These are phyloP conservation scores for Cyberlindnera maritima DNA, from an alignment of 805 yeast species.

Conservation along the genomic window DNA sequence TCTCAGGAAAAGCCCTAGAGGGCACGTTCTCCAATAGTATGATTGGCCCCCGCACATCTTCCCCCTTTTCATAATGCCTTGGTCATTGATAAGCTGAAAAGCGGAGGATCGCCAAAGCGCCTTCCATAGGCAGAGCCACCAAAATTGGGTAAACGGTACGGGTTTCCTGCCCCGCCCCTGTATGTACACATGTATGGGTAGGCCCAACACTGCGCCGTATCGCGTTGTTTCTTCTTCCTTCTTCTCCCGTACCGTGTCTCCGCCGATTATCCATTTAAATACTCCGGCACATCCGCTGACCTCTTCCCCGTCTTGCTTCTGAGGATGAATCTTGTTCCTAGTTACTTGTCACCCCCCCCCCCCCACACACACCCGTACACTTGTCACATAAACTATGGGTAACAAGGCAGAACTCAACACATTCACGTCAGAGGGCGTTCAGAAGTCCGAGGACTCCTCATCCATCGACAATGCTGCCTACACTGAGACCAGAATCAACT, in stretches of 20 bases:
- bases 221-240: neutral
- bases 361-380: neutral
- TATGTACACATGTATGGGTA: too few species aligned
- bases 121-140: too few species aligned
- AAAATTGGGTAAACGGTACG: too few species aligned
- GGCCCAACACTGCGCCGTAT: too few species aligned
- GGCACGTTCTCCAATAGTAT: neutral
- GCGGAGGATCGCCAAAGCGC: too few species aligned
- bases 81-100: neutral
- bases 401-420: constrained; percentile 11
- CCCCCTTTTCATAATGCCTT: neutral
- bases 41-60: neutral
- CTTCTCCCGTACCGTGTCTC: too few species aligned
- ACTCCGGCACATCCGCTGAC: too few species aligned
- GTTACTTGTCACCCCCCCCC: too few species aligned
- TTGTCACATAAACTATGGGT: constrained; percentile 5
- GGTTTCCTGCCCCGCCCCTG: too few species aligned
- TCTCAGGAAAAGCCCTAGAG: neutral
- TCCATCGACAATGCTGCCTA: constrained; percentile 21
- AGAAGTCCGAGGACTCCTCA: constrained; percentile 23
- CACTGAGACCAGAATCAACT: constrained; percentile 17
- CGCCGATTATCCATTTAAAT: too few species aligned
- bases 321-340: too few species aligned
- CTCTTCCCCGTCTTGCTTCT: too few species aligned
- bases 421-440: constrained; percentile 8